Percentiles rank a stretch among this genome's conserved stretches.
Evolutionary conservation across 164 flowering plant species (phyloP).

Genomic region (Cinnamomum chago): DNA sequence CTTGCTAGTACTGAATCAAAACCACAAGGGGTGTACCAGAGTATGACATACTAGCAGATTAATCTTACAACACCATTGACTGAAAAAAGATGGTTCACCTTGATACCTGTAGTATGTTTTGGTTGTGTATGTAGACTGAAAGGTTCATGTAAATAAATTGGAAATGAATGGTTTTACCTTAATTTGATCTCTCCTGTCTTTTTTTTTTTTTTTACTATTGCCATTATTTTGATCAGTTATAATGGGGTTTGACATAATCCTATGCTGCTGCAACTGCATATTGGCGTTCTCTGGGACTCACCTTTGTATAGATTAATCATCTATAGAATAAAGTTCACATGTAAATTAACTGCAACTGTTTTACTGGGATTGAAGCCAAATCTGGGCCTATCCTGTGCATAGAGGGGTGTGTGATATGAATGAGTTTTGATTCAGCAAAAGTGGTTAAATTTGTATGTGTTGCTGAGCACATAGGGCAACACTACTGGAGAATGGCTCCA

Average conservation of each 20-base stretch:
- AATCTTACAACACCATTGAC: not conserved
- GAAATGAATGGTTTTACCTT: not conserved
- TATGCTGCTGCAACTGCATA: no score
- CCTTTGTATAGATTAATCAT: no score
- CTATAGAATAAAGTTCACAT: no score
- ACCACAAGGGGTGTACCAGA: conserved; percentile 5
- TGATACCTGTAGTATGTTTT: not conserved
- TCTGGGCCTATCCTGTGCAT: no score
- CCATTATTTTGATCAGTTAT: not conserved
- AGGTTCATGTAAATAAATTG: conserved; percentile 2
- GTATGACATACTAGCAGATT: not conserved
- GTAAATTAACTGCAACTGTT: no score
- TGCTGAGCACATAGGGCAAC: no score
- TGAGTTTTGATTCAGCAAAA: no score
- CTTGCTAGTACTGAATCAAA: conserved; percentile 7
- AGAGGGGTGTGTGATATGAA: no score
- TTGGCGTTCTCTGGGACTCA: no score
- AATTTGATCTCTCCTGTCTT: not conserved
- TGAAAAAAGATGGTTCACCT: not conserved
- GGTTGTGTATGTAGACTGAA: conserved; percentile 6
- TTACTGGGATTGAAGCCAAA: no score
- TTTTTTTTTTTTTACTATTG: not conserved
- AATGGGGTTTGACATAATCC: not conserved
- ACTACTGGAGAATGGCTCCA: no score
- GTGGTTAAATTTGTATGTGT: no score